Evolutionary conservation across 768 basidiomycete genomes (phyloP).

Genomic region (Pleurotus salmoneostramineus): DNA sequence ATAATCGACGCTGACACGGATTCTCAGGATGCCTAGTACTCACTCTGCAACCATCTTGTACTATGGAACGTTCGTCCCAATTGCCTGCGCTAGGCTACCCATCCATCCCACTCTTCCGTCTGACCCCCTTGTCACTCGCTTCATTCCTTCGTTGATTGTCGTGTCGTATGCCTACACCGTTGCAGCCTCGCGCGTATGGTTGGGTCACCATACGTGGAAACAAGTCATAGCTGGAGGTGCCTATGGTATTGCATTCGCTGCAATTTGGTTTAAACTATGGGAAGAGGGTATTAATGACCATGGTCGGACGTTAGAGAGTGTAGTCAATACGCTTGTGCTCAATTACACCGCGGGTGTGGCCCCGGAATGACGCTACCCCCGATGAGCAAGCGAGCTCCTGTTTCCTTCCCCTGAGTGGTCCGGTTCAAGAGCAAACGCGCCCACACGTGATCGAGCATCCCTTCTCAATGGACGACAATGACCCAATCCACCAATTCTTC

Average conservation of each 20-base stretch:
- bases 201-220: slow-evolving; percentile 71
- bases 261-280: slow-evolving; percentile 61
- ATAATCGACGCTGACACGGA: background rate
- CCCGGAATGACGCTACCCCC: background rate
- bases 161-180: slow-evolving; percentile 55
- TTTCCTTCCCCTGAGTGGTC: background rate
- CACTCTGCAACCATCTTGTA: slow-evolving; percentile 70
- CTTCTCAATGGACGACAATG: slow-evolving; percentile 59
- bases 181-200: slow-evolving; percentile 63
- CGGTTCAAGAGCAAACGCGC: background rate
- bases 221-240: slow-evolving; percentile 61
- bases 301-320: slow-evolving; percentile 18
- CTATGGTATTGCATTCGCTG: slow-evolving; percentile 52
- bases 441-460: slow-evolving; percentile 11
- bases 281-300: slow-evolving; percentile 18
- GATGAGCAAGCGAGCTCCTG: background rate
- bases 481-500: slow-evolving; percentile 76
- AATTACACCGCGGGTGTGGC: background rate
- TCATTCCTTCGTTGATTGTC: slow-evolving; percentile 39
- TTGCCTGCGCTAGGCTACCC: slow-evolving; percentile 57
- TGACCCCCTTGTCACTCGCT: slow-evolving; percentile 28
- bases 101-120: slow-evolving; percentile 50
- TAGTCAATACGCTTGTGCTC: background rate
- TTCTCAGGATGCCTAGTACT: slow-evolving; percentile 85
- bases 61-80: slow-evolving; percentile 55